Evolutionary conservation across 169 alveolate species (phyloP).

Genomic region (Cryptosporidium meleagridis): DNA sequence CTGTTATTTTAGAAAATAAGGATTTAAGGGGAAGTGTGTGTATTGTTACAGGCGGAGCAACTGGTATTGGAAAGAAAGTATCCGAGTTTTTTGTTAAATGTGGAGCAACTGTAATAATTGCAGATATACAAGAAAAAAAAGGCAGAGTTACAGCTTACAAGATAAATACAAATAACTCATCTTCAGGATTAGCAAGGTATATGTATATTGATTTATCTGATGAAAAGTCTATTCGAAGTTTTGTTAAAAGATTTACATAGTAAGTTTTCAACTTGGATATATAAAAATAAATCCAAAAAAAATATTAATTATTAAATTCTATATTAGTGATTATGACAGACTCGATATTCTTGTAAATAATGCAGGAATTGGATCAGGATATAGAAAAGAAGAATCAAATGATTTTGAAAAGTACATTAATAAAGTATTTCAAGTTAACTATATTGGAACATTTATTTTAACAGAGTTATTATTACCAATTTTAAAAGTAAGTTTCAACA

Average conservation of each 20-base stretch:
- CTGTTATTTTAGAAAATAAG: not conserved
- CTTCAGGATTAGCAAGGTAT: constrained; percentile 39
- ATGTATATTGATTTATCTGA: constrained; percentile 49
- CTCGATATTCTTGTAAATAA: constrained; percentile 55
- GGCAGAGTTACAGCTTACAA: constrained; percentile 58
- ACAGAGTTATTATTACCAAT: constrained; percentile 38
- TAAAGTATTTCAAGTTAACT: constrained; percentile 30
- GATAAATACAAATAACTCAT: constrained; percentile 29
- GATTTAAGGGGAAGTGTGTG: constrained; percentile 54
- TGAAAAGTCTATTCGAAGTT: constrained; percentile 20
- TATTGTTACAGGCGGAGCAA: constrained; percentile 72
- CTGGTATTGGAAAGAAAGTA: constrained; percentile 58
- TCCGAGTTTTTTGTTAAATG: constrained; percentile 23
- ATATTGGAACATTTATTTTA: constrained; percentile 49
- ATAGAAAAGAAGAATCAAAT: not conserved
- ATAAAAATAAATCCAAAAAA: not conserved
- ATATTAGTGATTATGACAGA: constrained; percentile 47
- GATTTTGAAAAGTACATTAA: not conserved
- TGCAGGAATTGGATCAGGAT: constrained; percentile 49
- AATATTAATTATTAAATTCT: not conserved
- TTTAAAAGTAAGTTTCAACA: constrained; percentile 22
- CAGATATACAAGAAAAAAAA: constrained; percentile 28
- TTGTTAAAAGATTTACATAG: constrained; percentile 58
- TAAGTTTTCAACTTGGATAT: constrained; percentile 9
- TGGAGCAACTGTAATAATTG: constrained; percentile 71